Base-by-base conservation (phyloP, 2,329 filamentous ascomycete species). In the Alternaria sp. region DNA sequence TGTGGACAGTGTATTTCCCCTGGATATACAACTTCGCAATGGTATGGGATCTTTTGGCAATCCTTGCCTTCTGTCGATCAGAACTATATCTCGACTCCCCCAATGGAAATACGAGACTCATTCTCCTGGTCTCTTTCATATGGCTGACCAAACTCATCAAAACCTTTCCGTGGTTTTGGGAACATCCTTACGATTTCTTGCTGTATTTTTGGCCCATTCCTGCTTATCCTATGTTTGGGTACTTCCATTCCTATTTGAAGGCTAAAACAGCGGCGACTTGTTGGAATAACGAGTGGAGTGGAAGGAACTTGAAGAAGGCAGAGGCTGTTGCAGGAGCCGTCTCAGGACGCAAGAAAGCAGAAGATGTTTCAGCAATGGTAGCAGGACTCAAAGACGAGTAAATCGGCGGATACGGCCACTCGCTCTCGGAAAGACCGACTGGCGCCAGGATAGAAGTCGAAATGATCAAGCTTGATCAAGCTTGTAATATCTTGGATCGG, bases 21-120 rank as follows among this genome's bases (percentile, higher is more conserved):
- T 74, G 71, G 71, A n/a, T 74, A 36, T 71, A 70, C 57, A 73
- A 73, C 49, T 63, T 63, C 0, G 69, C 72, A 1, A 38, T 70
- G 1, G 10, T 73, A 16, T 74, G 70, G 71, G 72, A 73, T 27
- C 5, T n/a, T 10, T 12, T 66, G 1, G 57, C 64, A 5, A 25
- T 71, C 0, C 59, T 55, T 18, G 59, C 48, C 2, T 55, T 70
- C 1, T 55, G 36, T 1, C 56, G 40, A 10, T 70, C 68, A 1
- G 27, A 43, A 3, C 12, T 64, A 0, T 72, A 65, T 40, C 27
- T 34, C 10, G 12, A 57, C 4, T 66, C 67, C 1, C 2, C 48
- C 3, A 50, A 56, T 25, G 56, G 48, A 5, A n/a, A 16, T 1
- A 5, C 44, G 1, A 22, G 67, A 20, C 16, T 71, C 1, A 6